Evolutionary conservation across 1,139 yeast genomes (phyloP).

Genomic region (Tardiomyces digboiensis): DNA sequence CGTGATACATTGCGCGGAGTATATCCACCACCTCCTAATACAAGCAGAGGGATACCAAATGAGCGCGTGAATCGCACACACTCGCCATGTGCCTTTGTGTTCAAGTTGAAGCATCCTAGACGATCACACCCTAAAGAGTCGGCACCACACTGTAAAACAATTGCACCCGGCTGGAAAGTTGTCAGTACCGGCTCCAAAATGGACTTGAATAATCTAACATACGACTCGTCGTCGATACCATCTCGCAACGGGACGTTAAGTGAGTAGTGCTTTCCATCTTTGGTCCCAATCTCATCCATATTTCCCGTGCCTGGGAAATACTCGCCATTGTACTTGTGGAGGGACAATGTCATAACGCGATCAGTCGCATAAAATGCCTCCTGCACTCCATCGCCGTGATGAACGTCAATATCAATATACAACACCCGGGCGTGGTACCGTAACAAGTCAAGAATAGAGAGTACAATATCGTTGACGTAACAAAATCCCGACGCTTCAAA

Average conservation of each 20-base stretch:
- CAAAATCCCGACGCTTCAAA: constrained; percentile 94
- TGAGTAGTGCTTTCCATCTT: constrained; percentile 77
- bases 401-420: constrained; percentile 91
- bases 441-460: constrained; percentile 73
- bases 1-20: constrained; percentile 94
- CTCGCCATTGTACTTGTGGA: constrained; percentile 92
- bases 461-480: constrained; percentile 88
- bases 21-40: constrained; percentile 96
- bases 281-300: constrained; percentile 75
- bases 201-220: constrained; percentile 66
- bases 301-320: constrained; percentile 97
- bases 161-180: constrained; percentile 80
- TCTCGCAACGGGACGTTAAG: constrained; percentile 91
- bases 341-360: constrained; percentile 89
- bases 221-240: constrained; percentile 93
- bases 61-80: constrained; percentile 82
- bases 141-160: constrained; percentile 96
- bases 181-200: constrained; percentile 82
- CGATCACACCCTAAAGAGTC: constrained; percentile 93
- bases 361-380: constrained; percentile 96
- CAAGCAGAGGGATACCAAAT: constrained; percentile 83
- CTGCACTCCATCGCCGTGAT: constrained; percentile 98
- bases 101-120: constrained; percentile 86
- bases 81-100: constrained; percentile 90
- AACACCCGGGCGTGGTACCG: constrained; percentile 86